phyloP scores from a whole-genome alignment of 2,329 filamentous ascomycete genomes.

The Zymoseptoria crescenta region DNA sequence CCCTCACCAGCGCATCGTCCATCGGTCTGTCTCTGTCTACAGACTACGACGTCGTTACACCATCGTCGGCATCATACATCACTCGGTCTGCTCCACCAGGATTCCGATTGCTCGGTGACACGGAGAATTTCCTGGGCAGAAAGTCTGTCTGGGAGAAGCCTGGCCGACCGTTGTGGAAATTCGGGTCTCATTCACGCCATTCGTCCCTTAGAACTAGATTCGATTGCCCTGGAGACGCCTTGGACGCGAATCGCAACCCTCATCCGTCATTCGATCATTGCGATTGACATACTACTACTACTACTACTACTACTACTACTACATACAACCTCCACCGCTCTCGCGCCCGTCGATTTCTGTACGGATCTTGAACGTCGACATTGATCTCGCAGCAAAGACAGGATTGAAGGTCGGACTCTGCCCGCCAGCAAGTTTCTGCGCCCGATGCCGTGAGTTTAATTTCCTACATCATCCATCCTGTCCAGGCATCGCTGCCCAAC shows the following conservation, averaged over 20 bases:
- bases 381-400: not conserved
- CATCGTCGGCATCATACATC: not conserved
- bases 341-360: not conserved
- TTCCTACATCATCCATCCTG: not conserved
- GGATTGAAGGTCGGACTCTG: not conserved
- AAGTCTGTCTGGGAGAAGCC: not conserved
- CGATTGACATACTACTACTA: too few relatives aligned
- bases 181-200: not conserved
- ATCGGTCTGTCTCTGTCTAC: not conserved
- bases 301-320: not conserved
- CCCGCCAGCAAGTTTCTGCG: not conserved
- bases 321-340: not conserved
- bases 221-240: not conserved
- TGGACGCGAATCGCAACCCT: not conserved
- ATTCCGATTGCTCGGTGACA: not conserved
- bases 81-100: not conserved
- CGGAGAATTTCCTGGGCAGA: not conserved
- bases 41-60: not conserved
- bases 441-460: not conserved
- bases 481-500: not conserved
- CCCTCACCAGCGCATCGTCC: too few relatives aligned
- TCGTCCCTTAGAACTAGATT: not conserved
- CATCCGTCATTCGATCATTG: not conserved
- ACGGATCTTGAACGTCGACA: not conserved
- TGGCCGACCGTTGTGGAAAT: not conserved